Percentiles rank a stretch among this genome's conserved stretches.
Evolutionary conservation across 1,284 basidiomycete genomes (phyloP).

Genomic region (Moniliophthora roreri): DNA sequence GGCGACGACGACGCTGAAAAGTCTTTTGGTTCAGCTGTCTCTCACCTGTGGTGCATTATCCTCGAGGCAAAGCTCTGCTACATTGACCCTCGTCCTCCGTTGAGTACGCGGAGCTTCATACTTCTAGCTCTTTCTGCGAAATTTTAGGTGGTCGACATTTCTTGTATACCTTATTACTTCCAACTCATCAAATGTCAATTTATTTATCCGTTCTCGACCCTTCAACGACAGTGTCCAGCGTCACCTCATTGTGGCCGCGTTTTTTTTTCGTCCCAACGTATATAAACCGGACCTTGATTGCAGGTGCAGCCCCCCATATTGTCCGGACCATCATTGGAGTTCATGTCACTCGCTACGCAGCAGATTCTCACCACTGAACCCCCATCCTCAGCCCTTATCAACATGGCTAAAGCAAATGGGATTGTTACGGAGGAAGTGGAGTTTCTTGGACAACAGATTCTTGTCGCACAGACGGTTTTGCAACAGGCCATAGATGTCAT

Average conservation of each 20-base stretch:
- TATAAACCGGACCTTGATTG: background rate
- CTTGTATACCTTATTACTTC: conserved; percentile 8
- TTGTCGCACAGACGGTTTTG: conserved; percentile 64
- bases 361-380: background rate
- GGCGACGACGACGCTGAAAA: conserved; percentile 71
- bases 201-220: background rate
- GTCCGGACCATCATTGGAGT: background rate
- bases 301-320: background rate
- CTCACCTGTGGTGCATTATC: conserved; percentile 44
- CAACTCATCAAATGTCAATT: background rate
- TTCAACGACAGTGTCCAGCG: background rate
- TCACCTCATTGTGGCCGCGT: conserved; percentile 22
- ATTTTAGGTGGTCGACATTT: conserved; percentile 69
- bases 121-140: conserved; percentile 62
- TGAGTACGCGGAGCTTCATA: conserved; percentile 70
- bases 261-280: conserved; percentile 15
- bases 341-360: conserved; percentile 11
- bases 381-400: background rate
- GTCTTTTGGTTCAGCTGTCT: conserved; percentile 62
- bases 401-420: conserved; percentile 9
- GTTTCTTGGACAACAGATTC: conserved; percentile 51
- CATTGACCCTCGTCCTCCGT: conserved; percentile 60
- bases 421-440: conserved; percentile 18
- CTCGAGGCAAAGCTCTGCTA: conserved; percentile 58
- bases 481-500: conserved; percentile 71